Percentiles rank a stretch among this genome's conserved stretches.
phyloP scores from a whole-genome alignment of 2,329 filamentous ascomycete species.

The Coniochaeta sp. region DNA sequence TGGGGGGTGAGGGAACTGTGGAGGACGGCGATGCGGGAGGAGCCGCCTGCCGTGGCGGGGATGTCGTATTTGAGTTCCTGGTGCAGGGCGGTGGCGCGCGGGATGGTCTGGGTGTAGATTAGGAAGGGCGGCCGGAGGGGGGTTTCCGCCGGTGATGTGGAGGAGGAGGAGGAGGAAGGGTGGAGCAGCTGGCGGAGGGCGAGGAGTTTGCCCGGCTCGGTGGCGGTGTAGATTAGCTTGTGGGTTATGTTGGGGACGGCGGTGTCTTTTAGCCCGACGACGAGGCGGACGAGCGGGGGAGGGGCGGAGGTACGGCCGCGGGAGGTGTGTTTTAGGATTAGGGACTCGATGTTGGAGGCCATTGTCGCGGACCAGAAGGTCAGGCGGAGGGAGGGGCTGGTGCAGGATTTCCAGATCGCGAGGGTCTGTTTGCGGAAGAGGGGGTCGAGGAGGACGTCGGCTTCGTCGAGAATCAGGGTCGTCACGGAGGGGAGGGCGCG shows the following conservation, averaged over 20 bases:
- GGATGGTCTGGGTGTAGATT: slow-evolving; percentile 94
- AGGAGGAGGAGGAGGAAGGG: slow-evolving; percentile 51
- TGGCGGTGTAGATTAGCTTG: slow-evolving; percentile 83
- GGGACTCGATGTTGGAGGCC: slow-evolving; percentile 81
- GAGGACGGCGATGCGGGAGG: slow-evolving; percentile 77
- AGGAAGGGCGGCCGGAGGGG: slow-evolving; percentile 80
- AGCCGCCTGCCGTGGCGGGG: slow-evolving; percentile 76
- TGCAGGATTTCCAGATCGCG: slow-evolving; percentile 75
- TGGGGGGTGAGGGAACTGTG: slow-evolving; percentile 79
- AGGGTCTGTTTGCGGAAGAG: slow-evolving; percentile 87
- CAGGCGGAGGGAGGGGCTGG: slow-evolving; percentile 59
- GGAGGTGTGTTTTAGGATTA: slow-evolving; percentile 62
- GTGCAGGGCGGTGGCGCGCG: slow-evolving; percentile 78
- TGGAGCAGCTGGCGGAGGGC: slow-evolving; percentile 85
- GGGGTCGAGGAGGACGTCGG: slow-evolving; percentile 86
- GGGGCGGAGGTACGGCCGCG: slow-evolving; percentile 26
- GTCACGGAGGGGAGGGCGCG: slow-evolving; percentile 59
- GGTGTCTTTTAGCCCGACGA: slow-evolving; percentile 94
- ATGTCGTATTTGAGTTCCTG: slow-evolving; percentile 94
- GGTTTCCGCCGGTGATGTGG: slow-evolving; percentile 35
- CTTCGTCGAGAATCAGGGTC: slow-evolving; percentile 82
- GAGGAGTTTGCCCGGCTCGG: slow-evolving; percentile 87
- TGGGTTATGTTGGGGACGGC: slow-evolving; percentile 90
- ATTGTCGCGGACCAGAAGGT: slow-evolving; percentile 97
- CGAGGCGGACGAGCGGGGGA: slow-evolving; percentile 66